Evolutionary conservation across 2,329 filamentous ascomycete species (phyloP), one percentile per base, ranked within the genome.

Genomic region (Dothideomycetidae sp.): DNA sequence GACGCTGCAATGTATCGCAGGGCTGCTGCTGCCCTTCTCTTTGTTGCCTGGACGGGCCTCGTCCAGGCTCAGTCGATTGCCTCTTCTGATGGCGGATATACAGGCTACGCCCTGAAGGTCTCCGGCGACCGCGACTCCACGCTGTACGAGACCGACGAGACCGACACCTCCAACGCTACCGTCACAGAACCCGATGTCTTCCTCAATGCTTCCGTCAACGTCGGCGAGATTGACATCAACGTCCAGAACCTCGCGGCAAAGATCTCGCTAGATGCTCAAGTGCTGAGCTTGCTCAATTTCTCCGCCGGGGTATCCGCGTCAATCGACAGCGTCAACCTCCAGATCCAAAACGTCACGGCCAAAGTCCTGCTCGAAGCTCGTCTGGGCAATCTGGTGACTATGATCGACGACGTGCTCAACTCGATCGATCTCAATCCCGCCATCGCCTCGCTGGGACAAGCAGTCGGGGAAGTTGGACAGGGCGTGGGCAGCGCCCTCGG

Each of bases 371-470:
- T 76, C 2, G 71, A 75, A 48, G 72, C 71, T 0, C 61, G 73
- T 2, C 59, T 77, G 0, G 65, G 60, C n/a, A 75, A 75, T 46
- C 61, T 77, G 2, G 67, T 75, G 2, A 48, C 60, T 34, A 75
- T 75, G 70, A 63, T 77, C 30, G 62, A 64, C 48, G 65, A 73
- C 46, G 69, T 73, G 3, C 60, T 77, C 14, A 58, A 63, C 39
- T 71, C 67, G 17, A 64, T 76, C 39, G 73, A 77, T 46, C 57
- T 75, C 13, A 76, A 77, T 48, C 72, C 72, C 19, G 58, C 75
- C 41, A 1, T 71, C 71, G 47, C 70, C 3, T 40, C 42, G 1
- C 33, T 44, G 2, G 42, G 39, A 10, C 29, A 38, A 13, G 37
- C 39, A 3, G 29, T 44, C 11, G 40, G 37, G 33, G 34, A 41